Evolutionary conservation across 306 rosid genomes (phyloP).

Genomic region (Hippophae gyantsensis): DNA sequence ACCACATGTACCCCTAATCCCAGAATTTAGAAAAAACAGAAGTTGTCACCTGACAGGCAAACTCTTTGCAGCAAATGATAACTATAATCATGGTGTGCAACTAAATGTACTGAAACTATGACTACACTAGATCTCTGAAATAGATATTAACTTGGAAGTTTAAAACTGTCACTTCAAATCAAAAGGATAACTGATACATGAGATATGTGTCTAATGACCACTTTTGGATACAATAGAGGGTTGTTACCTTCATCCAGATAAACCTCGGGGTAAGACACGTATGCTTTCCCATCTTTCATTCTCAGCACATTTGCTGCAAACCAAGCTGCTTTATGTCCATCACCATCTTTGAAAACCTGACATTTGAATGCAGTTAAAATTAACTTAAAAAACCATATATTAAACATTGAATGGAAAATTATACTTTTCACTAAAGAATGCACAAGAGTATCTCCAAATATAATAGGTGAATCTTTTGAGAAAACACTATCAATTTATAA

Average conservation of each 20-base stretch:
- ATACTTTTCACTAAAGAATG: not conserved
- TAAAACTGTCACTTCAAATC: not conserved
- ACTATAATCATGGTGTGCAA: no score
- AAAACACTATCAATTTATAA: no score
- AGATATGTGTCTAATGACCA: not conserved
- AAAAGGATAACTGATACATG: not conserved
- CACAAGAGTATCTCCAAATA: no score
- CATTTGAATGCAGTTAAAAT: constrained; percentile 13
- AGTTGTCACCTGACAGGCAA: no score
- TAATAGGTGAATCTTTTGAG: no score
- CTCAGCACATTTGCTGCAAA: constrained; percentile 67
- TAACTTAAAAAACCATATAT: not conserved
- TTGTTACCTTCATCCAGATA: constrained; percentile 61
- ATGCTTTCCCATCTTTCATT: constrained; percentile 66
- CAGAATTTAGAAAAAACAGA: no score
- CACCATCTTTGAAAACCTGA: constrained; percentile 79
- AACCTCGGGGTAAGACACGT: constrained; percentile 65
- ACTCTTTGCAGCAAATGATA: no score
- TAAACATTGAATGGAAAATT: not conserved
- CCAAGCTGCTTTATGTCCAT: constrained; percentile 81
- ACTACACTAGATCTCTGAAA: no score
- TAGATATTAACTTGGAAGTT: no score
- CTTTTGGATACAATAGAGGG: no score
- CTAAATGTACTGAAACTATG: no score
- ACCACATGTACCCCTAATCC: no score